Percentiles rank a stretch among this genome's conserved stretches.
phyloP scores from a whole-genome alignment of 768 basidiomycete species.

The Sarcodon sp. region DNA sequence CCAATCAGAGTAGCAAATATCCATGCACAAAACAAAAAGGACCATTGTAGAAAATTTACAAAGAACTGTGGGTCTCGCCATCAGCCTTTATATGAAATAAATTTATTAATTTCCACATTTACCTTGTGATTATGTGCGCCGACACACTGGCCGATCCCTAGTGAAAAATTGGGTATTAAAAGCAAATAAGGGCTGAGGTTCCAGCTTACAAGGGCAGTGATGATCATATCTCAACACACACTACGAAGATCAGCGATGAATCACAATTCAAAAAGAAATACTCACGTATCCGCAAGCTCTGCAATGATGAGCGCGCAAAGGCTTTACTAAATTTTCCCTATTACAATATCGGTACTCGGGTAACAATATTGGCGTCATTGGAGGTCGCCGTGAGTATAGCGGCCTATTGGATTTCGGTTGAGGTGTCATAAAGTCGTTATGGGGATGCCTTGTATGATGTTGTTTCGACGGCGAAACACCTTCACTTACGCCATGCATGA shows the following conservation, averaged over 20 bases:
- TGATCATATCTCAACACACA: slow-evolving; percentile 80
- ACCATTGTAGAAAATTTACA: slow-evolving; percentile 65
- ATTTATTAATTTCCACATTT: slow-evolving; percentile 4
- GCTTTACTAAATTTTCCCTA: slow-evolving; percentile 55
- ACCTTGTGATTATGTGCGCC: slow-evolving; percentile 89
- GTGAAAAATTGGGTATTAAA: slow-evolving; percentile 3
- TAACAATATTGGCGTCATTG: slow-evolving; percentile 32
- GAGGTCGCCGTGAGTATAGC: slow-evolving; percentile 17
- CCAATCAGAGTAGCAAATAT: slow-evolving; percentile 46
- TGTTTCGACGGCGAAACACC: too few relatives aligned
- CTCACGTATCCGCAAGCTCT: slow-evolving; percentile 70
- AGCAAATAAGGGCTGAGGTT: not conserved
- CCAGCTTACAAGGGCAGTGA: slow-evolving; percentile 71
- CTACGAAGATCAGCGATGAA: slow-evolving; percentile 21
- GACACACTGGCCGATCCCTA: slow-evolving; percentile 91
- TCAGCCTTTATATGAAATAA: not conserved
- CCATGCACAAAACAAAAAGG: slow-evolving; percentile 46
- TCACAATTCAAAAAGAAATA: slow-evolving; percentile 3
- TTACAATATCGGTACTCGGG: slow-evolving; percentile 60
- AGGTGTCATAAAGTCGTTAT: not conserved
- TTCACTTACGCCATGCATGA: too few relatives aligned
- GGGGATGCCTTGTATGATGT: too few relatives aligned
- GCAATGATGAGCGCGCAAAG: slow-evolving; percentile 71
- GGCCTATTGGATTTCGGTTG: not conserved
- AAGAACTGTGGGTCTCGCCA: slow-evolving; percentile 46